Conservation (phyloP, 192 early-diverging fungal genomes). For the Coemansia sp. region DNA sequence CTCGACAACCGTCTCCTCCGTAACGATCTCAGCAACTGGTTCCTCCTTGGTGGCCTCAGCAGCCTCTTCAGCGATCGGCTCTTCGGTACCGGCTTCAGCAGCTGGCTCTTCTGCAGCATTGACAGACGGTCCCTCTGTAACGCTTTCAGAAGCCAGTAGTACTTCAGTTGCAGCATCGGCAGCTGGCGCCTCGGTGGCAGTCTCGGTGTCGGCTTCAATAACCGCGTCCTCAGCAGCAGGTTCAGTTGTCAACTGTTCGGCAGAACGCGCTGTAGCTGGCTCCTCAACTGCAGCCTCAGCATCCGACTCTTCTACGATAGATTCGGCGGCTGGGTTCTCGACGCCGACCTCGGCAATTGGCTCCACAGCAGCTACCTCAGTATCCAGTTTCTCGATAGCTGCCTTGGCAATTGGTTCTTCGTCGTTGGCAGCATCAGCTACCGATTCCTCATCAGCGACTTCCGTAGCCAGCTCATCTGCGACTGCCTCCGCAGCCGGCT, state of each 20-base stretch:
- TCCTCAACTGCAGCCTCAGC: slow-evolving; percentile 7
- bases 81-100: slow-evolving; percentile 1
- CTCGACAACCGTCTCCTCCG: not conserved
- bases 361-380: slow-evolving; percentile 3
- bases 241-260: not conserved
- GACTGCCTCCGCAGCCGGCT: not conserved
- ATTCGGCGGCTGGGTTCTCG: slow-evolving; percentile 3
- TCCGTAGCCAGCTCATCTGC: slow-evolving; percentile 4
- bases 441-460: not conserved
- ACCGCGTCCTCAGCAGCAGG: not conserved
- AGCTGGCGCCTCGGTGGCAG: not conserved
- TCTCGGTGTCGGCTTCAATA: not conserved
- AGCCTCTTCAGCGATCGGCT: not conserved
- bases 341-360: slow-evolving; percentile 1
- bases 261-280: not conserved
- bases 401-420: not conserved
- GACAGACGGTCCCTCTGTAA: not conserved
- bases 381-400: not conserved
- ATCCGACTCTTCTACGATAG: not conserved
- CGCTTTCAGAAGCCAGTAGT: not conserved
- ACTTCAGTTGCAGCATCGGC: slow-evolving; percentile 2
- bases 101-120: not conserved
- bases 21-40: not conserved
- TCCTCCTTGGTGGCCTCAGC: not conserved
- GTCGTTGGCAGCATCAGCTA: not conserved